Evolutionary conservation across 225 moss, liverwort and hornwort species (phyloP), one percentile per base, ranked within the genome.

Genomic region (Sphagnum contortum): DNA sequence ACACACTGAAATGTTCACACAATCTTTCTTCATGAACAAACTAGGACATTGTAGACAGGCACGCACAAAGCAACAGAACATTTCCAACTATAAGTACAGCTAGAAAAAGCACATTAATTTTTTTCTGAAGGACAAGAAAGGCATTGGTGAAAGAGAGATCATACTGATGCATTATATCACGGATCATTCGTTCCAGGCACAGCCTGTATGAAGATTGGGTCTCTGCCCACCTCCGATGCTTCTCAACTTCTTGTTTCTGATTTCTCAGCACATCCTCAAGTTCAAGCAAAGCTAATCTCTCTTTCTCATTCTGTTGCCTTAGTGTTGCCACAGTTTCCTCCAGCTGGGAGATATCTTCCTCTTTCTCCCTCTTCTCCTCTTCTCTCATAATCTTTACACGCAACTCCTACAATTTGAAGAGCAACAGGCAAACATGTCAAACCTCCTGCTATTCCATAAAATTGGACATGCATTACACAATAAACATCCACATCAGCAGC

Each of bases 81-180:
- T 29, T 29, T 29, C 29, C 29, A 29, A 29, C 29, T 29, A 29
- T 29, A 29, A 29, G 29, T 29, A 0, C 0, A 29, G 29, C 29
- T 29, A 29, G 29, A 29, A 29, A 29, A 29, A 29, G 29, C 29
- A 29, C 29, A 29, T 29, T 29, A 1, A 29, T 29, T 29, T 29
- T 29, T 29, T 29, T 29, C 29, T 29, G 29, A 29, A 29, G 29
- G 29, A 29, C 29, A 29, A 29, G 29, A 29, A 29, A 29, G 0
- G 29, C 29, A 29, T 29, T 29, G 0, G 29, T 29, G 29, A 29
- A 50, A 14, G 49, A 5, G 10, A 67, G 59, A 2, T 1, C 53
- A 12, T 67, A 67, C 66, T 67, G 66, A 54, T 67, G 66, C 66
- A 67, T 67, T 3, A 8, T 64, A 14, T 64, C 64, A 49, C 64